phyloP scores from a whole-genome alignment of 805 yeast genomes.

The Ogataea nonfermentans region DNA sequence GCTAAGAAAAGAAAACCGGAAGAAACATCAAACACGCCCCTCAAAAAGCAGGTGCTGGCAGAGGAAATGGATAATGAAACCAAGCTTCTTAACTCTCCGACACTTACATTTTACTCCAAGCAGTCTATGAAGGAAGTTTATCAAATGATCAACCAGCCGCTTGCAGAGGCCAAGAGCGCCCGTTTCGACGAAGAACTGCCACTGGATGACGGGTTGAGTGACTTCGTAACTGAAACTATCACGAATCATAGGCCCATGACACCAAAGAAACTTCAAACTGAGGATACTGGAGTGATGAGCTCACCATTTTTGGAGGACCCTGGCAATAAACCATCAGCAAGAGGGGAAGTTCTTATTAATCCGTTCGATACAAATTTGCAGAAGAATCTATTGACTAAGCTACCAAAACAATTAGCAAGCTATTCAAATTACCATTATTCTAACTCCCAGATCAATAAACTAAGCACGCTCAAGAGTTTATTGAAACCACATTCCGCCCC shows the following conservation, averaged over 20 bases:
- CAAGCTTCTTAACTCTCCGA: constrained; percentile 57
- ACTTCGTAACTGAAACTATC: constrained; percentile 51
- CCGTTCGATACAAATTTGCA: constrained; percentile 46
- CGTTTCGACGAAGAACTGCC: constrained; percentile 20
- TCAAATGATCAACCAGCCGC: constrained; percentile 68
- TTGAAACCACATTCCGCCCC: constrained; percentile 23
- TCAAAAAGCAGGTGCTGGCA: constrained; percentile 2
- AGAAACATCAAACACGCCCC: constrained; percentile 2
- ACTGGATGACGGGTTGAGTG: constrained; percentile 28
- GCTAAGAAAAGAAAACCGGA: constrained; percentile 14
- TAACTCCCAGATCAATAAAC: constrained; percentile 12
- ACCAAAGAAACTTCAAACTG: constrained; percentile 4
- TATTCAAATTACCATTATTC: constrained; percentile 31
- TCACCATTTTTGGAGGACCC: constrained; percentile 48
- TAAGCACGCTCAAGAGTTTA: constrained; percentile 16
- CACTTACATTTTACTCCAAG: constrained; percentile 73
- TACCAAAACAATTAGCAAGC: constrained; percentile 25
- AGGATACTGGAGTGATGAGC: constrained; percentile 33
- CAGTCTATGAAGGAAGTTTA: constrained; percentile 73
- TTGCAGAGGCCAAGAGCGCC: constrained; percentile 22
- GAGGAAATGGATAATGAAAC: constrained; percentile 18
- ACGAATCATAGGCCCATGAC: constrained; percentile 30
- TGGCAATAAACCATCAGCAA: not conserved
- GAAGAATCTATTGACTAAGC: constrained; percentile 35
- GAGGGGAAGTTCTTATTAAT: constrained; percentile 22